phyloP scores from a whole-genome alignment of 352 stramenopile genomes.

The Globisporangium radiosum region DNA sequence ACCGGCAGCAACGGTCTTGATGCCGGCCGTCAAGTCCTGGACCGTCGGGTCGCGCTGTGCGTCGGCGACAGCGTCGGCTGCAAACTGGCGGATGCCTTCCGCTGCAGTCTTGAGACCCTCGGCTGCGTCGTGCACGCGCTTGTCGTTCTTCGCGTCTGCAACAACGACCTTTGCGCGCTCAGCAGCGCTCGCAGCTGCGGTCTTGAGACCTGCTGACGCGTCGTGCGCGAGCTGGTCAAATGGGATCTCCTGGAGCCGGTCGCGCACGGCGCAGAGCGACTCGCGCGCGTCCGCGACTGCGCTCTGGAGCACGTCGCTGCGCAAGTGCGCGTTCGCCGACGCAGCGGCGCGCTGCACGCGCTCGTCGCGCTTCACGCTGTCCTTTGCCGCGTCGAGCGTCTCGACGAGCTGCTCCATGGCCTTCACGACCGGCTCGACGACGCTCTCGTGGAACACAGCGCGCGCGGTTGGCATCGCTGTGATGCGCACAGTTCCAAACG shows the following conservation, averaged over 20 bases:
- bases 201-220: conserved; percentile 16
- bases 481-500: conserved; percentile 55
- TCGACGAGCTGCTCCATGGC: conserved; percentile 74
- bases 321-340: conserved; percentile 29
- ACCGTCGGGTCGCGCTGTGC: conserved; percentile 4
- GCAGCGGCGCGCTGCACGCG: conserved; percentile 47
- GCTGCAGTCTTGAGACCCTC: conserved; percentile 10
- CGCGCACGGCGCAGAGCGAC: conserved; percentile 33
- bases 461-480: conserved; percentile 45
- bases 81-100: conserved; percentile 11
- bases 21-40: conserved; percentile 8
- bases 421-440: conserved; percentile 65
- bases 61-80: conserved; percentile 6
- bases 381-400: conserved; percentile 60
- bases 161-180: conserved; percentile 2
- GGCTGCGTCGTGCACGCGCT: conserved; percentile 5
- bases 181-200: conserved; percentile 5
- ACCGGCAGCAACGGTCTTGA: conserved; percentile 6
- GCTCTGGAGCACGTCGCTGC: conserved; percentile 44
- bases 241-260: conserved; percentile 70
- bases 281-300: conserved; percentile 45
- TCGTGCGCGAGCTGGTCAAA: conserved; percentile 78
- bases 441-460: conserved; percentile 69
- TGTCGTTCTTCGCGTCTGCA: conserved; percentile 10
- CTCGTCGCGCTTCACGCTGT: conserved; percentile 72